Base-by-base conservation (phyloP, 2,329 filamentous ascomycete genomes). In the Aspergillus sergii region DNA sequence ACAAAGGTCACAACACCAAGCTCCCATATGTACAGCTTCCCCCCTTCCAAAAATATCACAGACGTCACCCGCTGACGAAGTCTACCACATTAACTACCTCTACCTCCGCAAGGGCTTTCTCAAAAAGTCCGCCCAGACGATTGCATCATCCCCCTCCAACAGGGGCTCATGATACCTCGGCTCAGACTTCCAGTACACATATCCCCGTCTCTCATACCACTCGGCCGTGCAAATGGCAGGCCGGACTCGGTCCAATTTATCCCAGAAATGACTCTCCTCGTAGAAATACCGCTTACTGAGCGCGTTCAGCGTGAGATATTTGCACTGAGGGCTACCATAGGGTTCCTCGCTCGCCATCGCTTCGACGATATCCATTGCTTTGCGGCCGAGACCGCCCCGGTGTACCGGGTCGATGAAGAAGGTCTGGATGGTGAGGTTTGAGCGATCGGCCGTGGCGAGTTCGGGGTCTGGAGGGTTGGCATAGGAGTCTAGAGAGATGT, bases 401-500 rank as follows among this genome's bases (percentile, higher is more conserved):
- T 74, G 66, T 46, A 69, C 46, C 0, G 71, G 69, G 2, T 69
- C 43, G 26, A 74, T 69, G 26, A 74, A 75, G 62, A 74, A 74
- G 0, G 60, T 66, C 26, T 67, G 67, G n/a, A 74, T 62, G 2
- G 66, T 64, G 8, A 73, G 55, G 16, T 62, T 60, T 11, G 65
- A 64, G 26, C 68, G 68, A 11, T 68, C 65, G 1, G 61, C 39
- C 7, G 60, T 69, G 12, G 67, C 65, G n/a, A 69, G 59, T 0
- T 61, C 57, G 3, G 28, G 46, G 46, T 69, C 67, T 1, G 62
- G 58, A 1, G 66, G 64, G 2, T 60, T 32, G 10, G 66, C 59
- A 30, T 68, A 68, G 14, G 68, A 59, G 43, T 74, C 71, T 30
- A 75, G 71, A 1, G 73, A 73, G 34, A 75, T 73, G 46, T 75